Evolutionary conservation across 345 rosid species (phyloP), one percentile per base, ranked within the genome.

Genomic region (Arabidopsis thaliana): DNA sequence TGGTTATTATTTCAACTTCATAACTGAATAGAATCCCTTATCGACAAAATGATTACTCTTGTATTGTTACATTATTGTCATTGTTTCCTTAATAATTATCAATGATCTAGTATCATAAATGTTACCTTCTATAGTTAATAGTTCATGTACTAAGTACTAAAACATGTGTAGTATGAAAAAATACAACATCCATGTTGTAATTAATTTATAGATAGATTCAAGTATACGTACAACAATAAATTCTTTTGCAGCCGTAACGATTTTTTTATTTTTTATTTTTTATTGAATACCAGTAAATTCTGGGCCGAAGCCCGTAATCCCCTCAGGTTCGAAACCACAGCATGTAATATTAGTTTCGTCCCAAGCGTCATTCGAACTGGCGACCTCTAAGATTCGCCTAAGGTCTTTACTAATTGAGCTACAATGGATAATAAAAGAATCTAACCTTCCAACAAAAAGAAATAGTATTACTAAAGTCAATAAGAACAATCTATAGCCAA

Each of bases 1-100:
- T 52, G 56, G 58, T 69, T 40, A 68, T 59, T 40, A 38, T 16
- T 37, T 59, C 36, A 67, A 22, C 53, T 58, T 68, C 52, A 28
- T 38, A 58, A 59, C 73, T 48, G 7, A 44, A 7, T 57, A 14
- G 22, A 48, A 55, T 49, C 49, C 22, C 60, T 40, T 34, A 14
- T 57, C 30, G 42, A 36, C 49, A 62, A 32, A 28, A 52, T 55
- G 44, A 51, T 63, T 40, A 49, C 46, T 1, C 32, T 40, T 38
- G 44, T 40, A 50, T 16, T 48, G 53, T 48, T 49, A n/a, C 12
- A 28, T 33, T 20, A 65, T 65, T 45, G 22, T 25, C 37, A 64
- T 32, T 72, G 38, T 73, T 10, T 52, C 37, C 44, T 23, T 32
- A 34, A 41, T 55, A 6, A 45, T 20, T 65, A 73, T 13, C 49